phyloP scores from a whole-genome alignment of 108 stramenopile species.

The Nitzschia sp. region DNA sequence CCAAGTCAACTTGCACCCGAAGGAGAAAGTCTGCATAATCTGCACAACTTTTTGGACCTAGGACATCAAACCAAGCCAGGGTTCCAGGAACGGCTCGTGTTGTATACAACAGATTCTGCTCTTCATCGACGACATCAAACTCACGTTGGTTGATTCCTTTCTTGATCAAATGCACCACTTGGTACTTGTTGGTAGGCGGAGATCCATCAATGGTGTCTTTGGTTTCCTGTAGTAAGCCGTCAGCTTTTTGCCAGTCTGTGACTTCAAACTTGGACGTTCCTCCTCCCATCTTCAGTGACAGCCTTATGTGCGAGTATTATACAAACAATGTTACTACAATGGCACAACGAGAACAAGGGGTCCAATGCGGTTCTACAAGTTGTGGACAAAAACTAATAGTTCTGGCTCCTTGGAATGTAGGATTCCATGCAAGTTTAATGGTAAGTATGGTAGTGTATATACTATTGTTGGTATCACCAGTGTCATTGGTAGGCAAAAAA shows the following conservation, averaged over 20 bases:
- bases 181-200: slow-evolving; percentile 29
- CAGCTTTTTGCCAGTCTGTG: slow-evolving; percentile 35
- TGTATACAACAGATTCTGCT: slow-evolving; percentile 35
- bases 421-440: no score
- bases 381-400: no score
- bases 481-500: no score
- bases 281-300: slow-evolving; percentile 33
- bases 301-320: not conserved
- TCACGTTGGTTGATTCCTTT: slow-evolving; percentile 35
- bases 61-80: slow-evolving; percentile 49
- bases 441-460: not conserved
- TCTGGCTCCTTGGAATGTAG: no score
- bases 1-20: slow-evolving; percentile 26
- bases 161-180: slow-evolving; percentile 31
- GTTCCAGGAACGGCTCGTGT: slow-evolving; percentile 45
- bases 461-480: no score
- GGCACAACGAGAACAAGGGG: no score
- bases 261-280: slow-evolving; percentile 36
- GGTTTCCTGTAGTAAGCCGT: slow-evolving; percentile 23
- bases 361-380: no score
- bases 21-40: slow-evolving; percentile 15
- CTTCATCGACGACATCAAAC: slow-evolving; percentile 38
- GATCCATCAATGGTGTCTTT: slow-evolving; percentile 39
- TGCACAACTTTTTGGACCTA: slow-evolving; percentile 4
- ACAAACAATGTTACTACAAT: not conserved